Percentiles rank a stretch among this genome's conserved stretches.
These are phyloP conservation scores for Arabidopsis hybrid DNA, from an alignment of 441 rosid species.

Conservation along the genomic window DNA sequence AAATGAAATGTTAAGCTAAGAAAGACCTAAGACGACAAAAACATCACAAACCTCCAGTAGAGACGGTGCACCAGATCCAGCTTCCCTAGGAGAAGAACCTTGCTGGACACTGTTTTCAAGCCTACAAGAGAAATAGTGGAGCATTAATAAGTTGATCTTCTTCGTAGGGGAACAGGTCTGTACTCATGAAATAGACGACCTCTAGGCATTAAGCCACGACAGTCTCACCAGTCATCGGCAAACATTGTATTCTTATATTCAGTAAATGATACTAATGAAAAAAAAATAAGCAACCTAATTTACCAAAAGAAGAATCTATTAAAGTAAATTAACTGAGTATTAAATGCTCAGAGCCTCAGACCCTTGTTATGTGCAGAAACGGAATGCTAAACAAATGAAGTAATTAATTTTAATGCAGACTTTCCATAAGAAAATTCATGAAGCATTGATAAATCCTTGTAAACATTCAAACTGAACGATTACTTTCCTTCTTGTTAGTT, in stretches of 20 bases:
- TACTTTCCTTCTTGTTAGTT: constrained; percentile 21
- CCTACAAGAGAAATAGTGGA: constrained; percentile 51
- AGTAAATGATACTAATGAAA: constrained; percentile 8
- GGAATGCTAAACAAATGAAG: not conserved
- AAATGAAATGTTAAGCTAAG: constrained; percentile 13
- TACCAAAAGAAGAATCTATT: constrained; percentile 11
- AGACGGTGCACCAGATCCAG: constrained; percentile 85
- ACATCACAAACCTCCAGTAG: constrained; percentile 73
- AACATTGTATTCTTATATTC: not conserved
- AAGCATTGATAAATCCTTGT: constrained; percentile 3
- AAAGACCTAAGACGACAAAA: constrained; percentile 30
- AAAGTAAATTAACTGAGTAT: not conserved
- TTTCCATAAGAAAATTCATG: constrained; percentile 2
- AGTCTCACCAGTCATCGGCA: constrained; percentile 14
- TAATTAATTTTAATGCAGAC: not conserved
- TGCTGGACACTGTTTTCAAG: constrained; percentile 84
- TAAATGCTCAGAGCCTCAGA: constrained; percentile 3
- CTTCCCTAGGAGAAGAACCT: constrained; percentile 60
- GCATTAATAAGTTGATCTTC: constrained; percentile 11
- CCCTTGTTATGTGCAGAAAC: not conserved
- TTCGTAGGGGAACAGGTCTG: not conserved
- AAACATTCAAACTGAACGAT: constrained; percentile 3
- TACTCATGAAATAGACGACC: constrained; percentile 14
- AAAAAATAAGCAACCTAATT: not conserved
- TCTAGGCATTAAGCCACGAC: constrained; percentile 7